Evolutionary conservation across 345 rosid genomes (phyloP).

Genomic region (Gossypium raimondii): DNA sequence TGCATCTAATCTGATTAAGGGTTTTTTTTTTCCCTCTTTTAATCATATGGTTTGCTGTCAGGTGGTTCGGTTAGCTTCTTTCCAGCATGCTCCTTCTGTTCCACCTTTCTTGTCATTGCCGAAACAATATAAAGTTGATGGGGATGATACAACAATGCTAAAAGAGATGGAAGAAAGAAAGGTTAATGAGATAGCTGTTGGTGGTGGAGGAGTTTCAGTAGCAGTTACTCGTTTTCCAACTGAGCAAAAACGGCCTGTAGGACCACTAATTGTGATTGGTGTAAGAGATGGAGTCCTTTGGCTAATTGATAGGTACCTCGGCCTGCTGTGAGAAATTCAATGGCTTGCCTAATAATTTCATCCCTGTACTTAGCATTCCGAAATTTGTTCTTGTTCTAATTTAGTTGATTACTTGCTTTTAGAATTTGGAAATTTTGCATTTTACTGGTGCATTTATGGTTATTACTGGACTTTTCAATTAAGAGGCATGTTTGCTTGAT

Average conservation of each 20-base stretch:
- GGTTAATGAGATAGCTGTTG: slow-evolving; percentile 88
- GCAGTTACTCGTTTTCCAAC: slow-evolving; percentile 95
- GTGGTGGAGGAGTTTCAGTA: slow-evolving; percentile 98
- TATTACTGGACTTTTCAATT: background rate
- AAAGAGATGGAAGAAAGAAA: slow-evolving; percentile 70
- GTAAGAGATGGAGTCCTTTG: slow-evolving; percentile 99
- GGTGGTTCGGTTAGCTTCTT: slow-evolving; percentile 98
- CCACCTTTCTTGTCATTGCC: slow-evolving; percentile 88
- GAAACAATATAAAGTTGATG: slow-evolving; percentile 75
- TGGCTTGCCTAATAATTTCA: background rate
- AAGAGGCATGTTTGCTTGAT: background rate
- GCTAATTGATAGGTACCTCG: slow-evolving; percentile 86
- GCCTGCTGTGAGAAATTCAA: slow-evolving; percentile 6
- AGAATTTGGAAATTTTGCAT: background rate
- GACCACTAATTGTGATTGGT: slow-evolving; percentile 91
- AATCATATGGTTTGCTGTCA: slow-evolving; percentile 28
- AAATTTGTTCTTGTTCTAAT: background rate
- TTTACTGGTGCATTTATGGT: background rate
- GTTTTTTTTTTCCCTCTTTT: background rate
- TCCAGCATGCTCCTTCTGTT: slow-evolving; percentile 91
- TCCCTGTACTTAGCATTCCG: background rate
- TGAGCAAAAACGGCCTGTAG: slow-evolving; percentile 95
- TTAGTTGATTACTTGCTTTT: slow-evolving; percentile 3
- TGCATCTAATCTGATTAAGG: background rate
- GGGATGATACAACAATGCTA: slow-evolving; percentile 49